Conservation (phyloP, 495 filamentous ascomycete species). For the Penicillium bovifimosum region DNA sequence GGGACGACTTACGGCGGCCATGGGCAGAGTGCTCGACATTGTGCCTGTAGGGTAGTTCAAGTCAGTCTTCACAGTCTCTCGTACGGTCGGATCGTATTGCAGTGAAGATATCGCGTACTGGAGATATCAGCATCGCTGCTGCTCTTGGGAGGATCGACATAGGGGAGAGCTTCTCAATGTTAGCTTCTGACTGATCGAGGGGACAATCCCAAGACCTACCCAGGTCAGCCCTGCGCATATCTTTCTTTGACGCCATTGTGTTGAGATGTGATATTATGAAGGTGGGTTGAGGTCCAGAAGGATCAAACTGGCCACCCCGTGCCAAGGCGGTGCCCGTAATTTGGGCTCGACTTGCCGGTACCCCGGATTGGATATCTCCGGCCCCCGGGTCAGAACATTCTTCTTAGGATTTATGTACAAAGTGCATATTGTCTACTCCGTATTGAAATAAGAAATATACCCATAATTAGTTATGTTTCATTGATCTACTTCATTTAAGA, state of each 20-base stretch:
- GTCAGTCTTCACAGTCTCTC: slow-evolving; percentile 7
- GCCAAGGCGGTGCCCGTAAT: slow-evolving; percentile 7
- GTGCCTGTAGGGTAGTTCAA: slow-evolving; percentile 44
- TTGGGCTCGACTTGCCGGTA: slow-evolving; percentile 10
- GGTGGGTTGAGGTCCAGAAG: slow-evolving; percentile 6
- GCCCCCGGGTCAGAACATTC: too few relatives aligned
- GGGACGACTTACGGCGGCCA: slow-evolving; percentile 66
- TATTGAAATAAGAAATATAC: too few relatives aligned
- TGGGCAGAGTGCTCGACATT: slow-evolving; percentile 78
- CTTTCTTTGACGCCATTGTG: slow-evolving; percentile 70
- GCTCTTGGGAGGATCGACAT: slow-evolving; percentile 52
- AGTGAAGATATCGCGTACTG: slow-evolving; percentile 29
- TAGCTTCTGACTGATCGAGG: slow-evolving; percentile 3
- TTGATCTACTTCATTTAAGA: too few relatives aligned
- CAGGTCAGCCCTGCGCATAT: slow-evolving; percentile 80
- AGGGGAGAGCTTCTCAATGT: slow-evolving; percentile 52
- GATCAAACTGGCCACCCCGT: slow-evolving; percentile 8
- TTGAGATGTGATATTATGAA: neutral
- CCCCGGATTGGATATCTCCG: slow-evolving; percentile 10
- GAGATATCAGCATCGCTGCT: slow-evolving; percentile 51
- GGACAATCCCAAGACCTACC: slow-evolving; percentile 43
- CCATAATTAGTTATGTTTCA: too few relatives aligned
- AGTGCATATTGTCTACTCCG: too few relatives aligned
- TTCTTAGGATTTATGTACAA: too few relatives aligned
- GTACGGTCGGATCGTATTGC: neutral